Percentiles rank a stretch among this genome's conserved stretches.
These are phyloP conservation scores for Colletotrichum neosansevieriae DNA, from an alignment of 2,329 filamentous ascomycete genomes.

Conservation along the genomic window DNA sequence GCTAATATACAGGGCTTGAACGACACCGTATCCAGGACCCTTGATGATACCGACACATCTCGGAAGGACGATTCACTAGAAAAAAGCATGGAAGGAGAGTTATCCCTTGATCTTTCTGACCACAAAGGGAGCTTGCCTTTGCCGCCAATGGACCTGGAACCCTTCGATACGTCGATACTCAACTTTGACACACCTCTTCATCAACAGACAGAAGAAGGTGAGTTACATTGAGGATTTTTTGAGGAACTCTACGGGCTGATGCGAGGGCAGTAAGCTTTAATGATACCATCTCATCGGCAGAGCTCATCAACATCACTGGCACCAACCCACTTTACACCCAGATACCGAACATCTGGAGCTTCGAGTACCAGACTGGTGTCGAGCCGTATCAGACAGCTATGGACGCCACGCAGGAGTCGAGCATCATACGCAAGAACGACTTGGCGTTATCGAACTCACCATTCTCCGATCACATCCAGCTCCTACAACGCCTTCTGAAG, in stretches of 20 bases:
- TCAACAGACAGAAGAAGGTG: neutral
- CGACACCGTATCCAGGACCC: conserved; percentile 44
- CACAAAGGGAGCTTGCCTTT: neutral
- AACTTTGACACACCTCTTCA: conserved; percentile 7
- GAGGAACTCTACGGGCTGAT: neutral
- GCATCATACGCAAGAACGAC: conserved; percentile 43
- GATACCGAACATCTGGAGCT: conserved; percentile 48
- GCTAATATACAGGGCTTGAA: conserved; percentile 44
- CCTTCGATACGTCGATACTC: neutral
- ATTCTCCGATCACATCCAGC: conserved; percentile 48
- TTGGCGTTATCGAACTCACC: conserved; percentile 47
- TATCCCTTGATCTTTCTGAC: neutral
- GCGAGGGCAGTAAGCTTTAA: neutral
- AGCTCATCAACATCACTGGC: conserved; percentile 30
- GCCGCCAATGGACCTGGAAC: neutral
- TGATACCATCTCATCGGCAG: neutral
- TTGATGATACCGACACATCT: conserved; percentile 39
- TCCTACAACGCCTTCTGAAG: conserved; percentile 45
- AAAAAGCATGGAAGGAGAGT: neutral
- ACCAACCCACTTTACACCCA: conserved; percentile 42
- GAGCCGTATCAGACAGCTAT: conserved; percentile 46
- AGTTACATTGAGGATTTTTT: fast-evolving
- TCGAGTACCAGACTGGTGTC: conserved; percentile 48
- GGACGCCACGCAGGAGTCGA: conserved; percentile 42
- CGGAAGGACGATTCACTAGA: neutral